phyloP scores from a whole-genome alignment of 1,284 basidiomycete species.

The Ceratobasidium sp. region DNA sequence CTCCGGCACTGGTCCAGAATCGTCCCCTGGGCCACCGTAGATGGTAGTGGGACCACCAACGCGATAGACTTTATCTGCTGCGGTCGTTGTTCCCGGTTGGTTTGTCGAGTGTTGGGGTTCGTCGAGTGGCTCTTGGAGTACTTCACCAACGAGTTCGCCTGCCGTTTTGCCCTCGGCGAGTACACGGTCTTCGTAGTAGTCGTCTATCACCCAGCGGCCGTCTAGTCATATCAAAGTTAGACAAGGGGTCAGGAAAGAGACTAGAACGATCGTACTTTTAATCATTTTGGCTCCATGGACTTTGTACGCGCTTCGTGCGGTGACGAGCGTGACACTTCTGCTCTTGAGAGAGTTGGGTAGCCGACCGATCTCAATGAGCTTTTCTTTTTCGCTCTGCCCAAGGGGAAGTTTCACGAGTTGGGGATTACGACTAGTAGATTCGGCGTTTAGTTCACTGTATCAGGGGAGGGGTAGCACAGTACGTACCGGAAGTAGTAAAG shows the following conservation, averaged over 20 bases:
- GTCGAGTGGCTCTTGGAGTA: conserved; percentile 50
- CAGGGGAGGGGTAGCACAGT: background rate
- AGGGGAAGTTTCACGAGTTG: conserved; percentile 90
- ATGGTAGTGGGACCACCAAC: conserved; percentile 80
- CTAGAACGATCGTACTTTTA: conserved; percentile 61
- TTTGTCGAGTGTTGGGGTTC: conserved; percentile 52
- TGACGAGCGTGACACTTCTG: conserved; percentile 91
- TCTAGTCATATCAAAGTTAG: conserved; percentile 58
- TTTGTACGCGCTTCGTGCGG: conserved; percentile 93
- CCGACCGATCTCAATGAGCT: conserved; percentile 86
- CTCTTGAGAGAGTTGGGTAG: conserved; percentile 88
- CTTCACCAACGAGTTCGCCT: conserved; percentile 78
- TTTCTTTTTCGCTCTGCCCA: conserved; percentile 87
- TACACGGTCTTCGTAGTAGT: conserved; percentile 90
- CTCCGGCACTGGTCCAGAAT: conserved; percentile 74
- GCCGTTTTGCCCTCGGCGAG: conserved; percentile 74
- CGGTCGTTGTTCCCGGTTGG: conserved; percentile 53
- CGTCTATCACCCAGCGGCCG: conserved; percentile 89
- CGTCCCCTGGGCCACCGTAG: conserved; percentile 82
- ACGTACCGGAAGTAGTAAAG: conserved; percentile 87
- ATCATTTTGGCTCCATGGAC: conserved; percentile 92
- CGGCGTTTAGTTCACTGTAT: background rate
- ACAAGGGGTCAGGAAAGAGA: conserved; percentile 14
- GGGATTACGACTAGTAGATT: conserved; percentile 64
- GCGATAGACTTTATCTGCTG: conserved; percentile 48